Base-by-base conservation (phyloP, 2,329 filamentous ascomycete species). In the Trichoderma aggressivum region DNA sequence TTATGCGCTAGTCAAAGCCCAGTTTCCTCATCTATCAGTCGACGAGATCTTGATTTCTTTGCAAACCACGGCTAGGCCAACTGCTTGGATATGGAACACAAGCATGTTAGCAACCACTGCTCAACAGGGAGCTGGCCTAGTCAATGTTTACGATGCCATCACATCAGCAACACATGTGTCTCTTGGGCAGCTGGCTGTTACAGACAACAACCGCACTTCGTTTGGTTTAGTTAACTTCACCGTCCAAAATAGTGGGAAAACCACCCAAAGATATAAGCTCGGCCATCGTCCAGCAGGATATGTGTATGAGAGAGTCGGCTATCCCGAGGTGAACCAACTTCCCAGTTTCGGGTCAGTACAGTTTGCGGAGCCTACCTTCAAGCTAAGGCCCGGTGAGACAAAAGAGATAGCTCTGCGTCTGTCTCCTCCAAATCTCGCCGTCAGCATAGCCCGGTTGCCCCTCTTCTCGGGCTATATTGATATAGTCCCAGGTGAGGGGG, bases 171-270 rank as follows among this genome's bases (percentile, higher is more conserved):
- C 61, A 14, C 39, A n/a, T n/a, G n/a, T 64, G 24, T 64, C 39
- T 53, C 28, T 24, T 3, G 61, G 61, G 5, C 61, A 64, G 43
- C 43, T 64, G 7, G 61, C 61, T 11, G 61, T 34, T 10, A 64
- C 61, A 34, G 61, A 64, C 14, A 64, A 64, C 43, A 64, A 64
- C 8, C 43, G 43, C 28, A 64, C 61, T 34, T 64, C 61, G n/a
- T 64, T 64, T 14, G 61, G 61, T 14, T 26, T 64, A 18, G 61
- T 53, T 1, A 64, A 53, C 6, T 30, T 64, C 43, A 64, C 61
- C 0, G 61, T 64, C 2, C 26, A 32, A 12, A 64, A 64, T 18
- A 50, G 28, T 14, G 61, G 61, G 18, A 5, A 53, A 3, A 10
- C 43, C 12, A 18, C 26, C 14, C 43, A 53, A 16, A 64, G 7